Evolutionary conservation across 257 asterid genomes (phyloP).

Genomic region (Nicotiana tabacum): DNA sequence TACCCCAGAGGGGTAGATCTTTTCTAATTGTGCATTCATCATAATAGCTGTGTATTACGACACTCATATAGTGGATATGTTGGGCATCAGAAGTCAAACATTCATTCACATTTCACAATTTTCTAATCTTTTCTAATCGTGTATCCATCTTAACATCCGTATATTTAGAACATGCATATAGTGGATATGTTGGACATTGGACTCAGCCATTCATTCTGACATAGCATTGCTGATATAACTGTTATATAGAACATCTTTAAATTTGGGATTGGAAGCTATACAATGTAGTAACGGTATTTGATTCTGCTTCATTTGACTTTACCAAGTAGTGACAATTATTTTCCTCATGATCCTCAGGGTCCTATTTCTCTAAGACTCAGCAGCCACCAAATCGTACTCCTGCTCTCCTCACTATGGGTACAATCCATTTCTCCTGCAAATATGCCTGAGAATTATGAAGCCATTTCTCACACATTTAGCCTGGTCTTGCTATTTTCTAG

Average conservation of each 20-base stretch:
- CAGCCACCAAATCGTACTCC: conserved; percentile 78
- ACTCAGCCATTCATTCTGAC: background rate
- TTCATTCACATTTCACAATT: background rate
- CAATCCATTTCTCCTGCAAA: conserved; percentile 77
- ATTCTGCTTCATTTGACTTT: background rate
- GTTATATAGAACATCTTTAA: background rate
- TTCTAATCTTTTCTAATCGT: background rate
- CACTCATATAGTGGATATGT: background rate
- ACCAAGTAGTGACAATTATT: conserved; percentile 1
- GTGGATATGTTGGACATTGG: background rate
- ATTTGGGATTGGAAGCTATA: background rate
- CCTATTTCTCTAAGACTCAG: conserved; percentile 73
- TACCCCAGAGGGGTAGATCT: background rate
- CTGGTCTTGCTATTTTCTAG: conserved; percentile 77
- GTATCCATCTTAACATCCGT: background rate
- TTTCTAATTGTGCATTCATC: background rate
- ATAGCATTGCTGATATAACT: background rate
- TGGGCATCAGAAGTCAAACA: background rate
- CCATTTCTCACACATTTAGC: conserved; percentile 94
- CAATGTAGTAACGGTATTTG: background rate
- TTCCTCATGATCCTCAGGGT: conserved; percentile 40
- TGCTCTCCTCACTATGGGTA: conserved; percentile 86
- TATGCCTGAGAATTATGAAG: conserved; percentile 87
- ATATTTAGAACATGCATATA: background rate
- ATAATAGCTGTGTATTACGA: background rate